Percentiles rank a stretch among this genome's conserved stretches.
Conservation (phyloP, 2,329 filamentous ascomycete species). For the Acrodontium crateriforme region DNA sequence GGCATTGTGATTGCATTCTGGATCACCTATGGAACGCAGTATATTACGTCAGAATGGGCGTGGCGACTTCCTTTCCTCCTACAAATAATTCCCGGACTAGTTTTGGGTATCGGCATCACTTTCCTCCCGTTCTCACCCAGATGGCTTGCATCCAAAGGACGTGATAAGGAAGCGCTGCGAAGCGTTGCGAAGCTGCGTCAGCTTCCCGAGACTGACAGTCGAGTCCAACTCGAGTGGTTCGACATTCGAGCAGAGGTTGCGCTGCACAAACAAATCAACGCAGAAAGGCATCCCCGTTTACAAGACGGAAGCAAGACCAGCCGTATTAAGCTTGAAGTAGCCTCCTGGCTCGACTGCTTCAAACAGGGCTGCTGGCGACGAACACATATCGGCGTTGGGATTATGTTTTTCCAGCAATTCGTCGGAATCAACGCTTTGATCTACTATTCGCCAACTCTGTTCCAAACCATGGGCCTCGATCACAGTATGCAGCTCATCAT, state of each 20-base stretch:
- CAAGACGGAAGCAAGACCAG: slow-evolving; percentile 11
- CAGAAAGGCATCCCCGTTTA: slow-evolving; percentile 24
- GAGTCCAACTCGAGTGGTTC: slow-evolving; percentile 39
- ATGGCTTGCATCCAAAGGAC: slow-evolving; percentile 20
- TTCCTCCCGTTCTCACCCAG: slow-evolving; percentile 23
- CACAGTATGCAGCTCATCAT: slow-evolving; percentile 26
- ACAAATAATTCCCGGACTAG: slow-evolving; percentile 27
- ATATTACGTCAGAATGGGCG: slow-evolving; percentile 32
- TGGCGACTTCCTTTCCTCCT: slow-evolving; percentile 36
- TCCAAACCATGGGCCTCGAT: slow-evolving; percentile 26
- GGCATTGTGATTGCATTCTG: slow-evolving; percentile 40
- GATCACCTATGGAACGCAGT: slow-evolving; percentile 41
- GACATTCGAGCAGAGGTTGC: slow-evolving; percentile 41
- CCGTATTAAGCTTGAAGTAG: slow-evolving; percentile 31
- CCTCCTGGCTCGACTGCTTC: slow-evolving; percentile 36
- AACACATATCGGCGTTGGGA: slow-evolving; percentile 36
- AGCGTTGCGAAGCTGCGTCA: slow-evolving; percentile 19
- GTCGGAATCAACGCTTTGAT: slow-evolving; percentile 33
- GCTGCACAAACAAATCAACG: slow-evolving; percentile 34
- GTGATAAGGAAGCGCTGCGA: slow-evolving; percentile 18
- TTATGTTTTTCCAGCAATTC: slow-evolving; percentile 44
- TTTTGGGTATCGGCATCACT: slow-evolving; percentile 19
- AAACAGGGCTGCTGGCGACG: slow-evolving; percentile 31
- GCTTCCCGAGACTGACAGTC: slow-evolving; percentile 34
- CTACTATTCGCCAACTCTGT: slow-evolving; percentile 35